Conservation (phyloP, 768 basidiomycete genomes). For the Hemileccinum impolitum region DNA sequence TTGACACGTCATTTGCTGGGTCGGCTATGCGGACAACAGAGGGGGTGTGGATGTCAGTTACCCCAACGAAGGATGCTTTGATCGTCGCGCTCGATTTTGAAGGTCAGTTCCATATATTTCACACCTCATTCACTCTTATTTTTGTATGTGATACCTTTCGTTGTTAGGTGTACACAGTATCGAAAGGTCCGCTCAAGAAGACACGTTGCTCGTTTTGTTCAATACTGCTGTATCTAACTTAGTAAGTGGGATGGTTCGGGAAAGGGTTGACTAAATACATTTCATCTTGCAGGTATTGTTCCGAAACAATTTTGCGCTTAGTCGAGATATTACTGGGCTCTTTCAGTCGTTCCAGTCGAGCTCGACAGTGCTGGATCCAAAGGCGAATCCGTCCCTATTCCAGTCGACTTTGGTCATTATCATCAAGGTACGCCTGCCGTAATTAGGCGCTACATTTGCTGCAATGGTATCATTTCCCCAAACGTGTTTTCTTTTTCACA, state of each 20-base stretch:
- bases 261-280: too few species aligned
- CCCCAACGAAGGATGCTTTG: too few species aligned
- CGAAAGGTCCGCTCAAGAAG: constrained; percentile 44
- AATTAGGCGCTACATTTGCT: neutral
- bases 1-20: constrained; percentile 63
- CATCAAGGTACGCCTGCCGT: constrained; percentile 44
- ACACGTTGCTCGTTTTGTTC: too few species aligned
- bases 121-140: too few species aligned
- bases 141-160: too few species aligned
- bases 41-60: too few species aligned
- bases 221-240: constrained; percentile 56
- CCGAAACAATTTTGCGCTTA: constrained; percentile 63
- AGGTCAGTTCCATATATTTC: constrained; percentile 28
- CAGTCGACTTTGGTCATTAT: constrained; percentile 58
- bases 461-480: neutral
- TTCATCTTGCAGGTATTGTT: constrained; percentile 69
- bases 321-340: constrained; percentile 59
- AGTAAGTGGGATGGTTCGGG: constrained; percentile 38
- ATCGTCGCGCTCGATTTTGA: too few species aligned
- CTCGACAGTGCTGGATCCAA: constrained; percentile 55
- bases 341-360: constrained; percentile 63
- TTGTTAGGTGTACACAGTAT: constrained; percentile 65
- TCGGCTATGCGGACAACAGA: constrained; percentile 60
- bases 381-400: constrained; percentile 55
- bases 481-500: constrained; percentile 16